These are phyloP conservation scores for Allomyces javanicus DNA, from an alignment of 192 early-diverging fungal species.

Conservation along the genomic window DNA sequence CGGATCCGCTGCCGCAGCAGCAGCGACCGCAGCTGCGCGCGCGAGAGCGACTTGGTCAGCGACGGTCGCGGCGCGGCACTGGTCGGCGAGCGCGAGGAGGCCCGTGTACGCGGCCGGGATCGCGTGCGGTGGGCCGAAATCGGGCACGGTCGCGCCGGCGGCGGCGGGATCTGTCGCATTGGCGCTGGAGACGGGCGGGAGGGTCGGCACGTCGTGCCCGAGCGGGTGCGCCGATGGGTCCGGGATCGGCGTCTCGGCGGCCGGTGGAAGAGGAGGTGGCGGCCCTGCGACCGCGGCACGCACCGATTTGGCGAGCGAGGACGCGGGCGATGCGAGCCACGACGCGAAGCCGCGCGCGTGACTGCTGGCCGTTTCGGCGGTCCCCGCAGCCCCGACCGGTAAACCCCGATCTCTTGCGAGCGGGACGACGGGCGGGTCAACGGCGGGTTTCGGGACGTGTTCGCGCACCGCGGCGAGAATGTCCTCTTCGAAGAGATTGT, in stretches of 20 bases:
- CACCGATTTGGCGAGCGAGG: background rate
- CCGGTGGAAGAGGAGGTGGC: too few species aligned
- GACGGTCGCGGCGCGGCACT: constrained; percentile 3
- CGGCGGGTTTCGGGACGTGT: constrained; percentile 10
- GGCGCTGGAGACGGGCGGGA: background rate
- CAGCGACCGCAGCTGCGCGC: background rate
- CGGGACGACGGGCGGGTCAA: background rate
- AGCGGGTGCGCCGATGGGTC: background rate
- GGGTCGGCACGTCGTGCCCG: background rate
- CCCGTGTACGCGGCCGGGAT: background rate
- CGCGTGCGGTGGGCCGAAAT: too few species aligned
- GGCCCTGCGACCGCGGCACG: background rate
- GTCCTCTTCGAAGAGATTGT: constrained; percentile 95
- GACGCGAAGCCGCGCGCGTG: background rate
- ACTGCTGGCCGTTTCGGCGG: background rate
- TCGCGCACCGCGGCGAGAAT: constrained; percentile 68
- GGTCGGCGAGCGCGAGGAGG: background rate
- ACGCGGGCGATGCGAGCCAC: background rate
- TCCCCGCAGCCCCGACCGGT: background rate
- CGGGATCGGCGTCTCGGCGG: background rate
- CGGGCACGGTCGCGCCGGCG: too few species aligned
- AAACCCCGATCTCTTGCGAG: background rate
- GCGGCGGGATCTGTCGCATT: too few species aligned
- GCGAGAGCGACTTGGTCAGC: constrained; percentile 14
- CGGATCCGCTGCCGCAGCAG: constrained; percentile 20